These are phyloP conservation scores for Caryopteris hybrid DNA, from an alignment of 305 asterid genomes.

Conservation along the genomic window DNA sequence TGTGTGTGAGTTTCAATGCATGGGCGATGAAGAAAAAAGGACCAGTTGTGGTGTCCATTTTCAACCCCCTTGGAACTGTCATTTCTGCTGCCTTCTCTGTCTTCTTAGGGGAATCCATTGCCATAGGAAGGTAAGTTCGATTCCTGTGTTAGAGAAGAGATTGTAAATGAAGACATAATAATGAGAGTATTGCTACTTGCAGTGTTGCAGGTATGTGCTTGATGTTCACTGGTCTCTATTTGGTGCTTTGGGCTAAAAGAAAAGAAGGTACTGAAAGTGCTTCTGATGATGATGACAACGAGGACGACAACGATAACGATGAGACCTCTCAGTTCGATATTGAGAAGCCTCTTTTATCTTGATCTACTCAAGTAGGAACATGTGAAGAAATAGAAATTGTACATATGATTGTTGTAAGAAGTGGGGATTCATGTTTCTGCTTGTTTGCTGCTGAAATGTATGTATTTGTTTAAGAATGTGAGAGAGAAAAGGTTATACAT, in stretches of 20 bases:
- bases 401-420: too few species aligned
- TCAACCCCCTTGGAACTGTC: slow-evolving; percentile 76
- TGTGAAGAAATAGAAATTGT: too few species aligned
- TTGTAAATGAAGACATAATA: too few species aligned
- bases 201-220: slow-evolving; percentile 78
- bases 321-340: slow-evolving; percentile 42
- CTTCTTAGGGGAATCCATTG: slow-evolving; percentile 47
- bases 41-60: slow-evolving; percentile 79
- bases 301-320: not conserved
- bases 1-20: slow-evolving; percentile 62
- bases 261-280: slow-evolving; percentile 51
- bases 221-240: slow-evolving; percentile 79
- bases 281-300: not conserved
- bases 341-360: slow-evolving; percentile 77
- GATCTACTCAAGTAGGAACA: slow-evolving; percentile 1
- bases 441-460: too few species aligned
- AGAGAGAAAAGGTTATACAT: too few species aligned
- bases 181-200: not conserved
- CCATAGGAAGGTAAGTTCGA: slow-evolving; percentile 57
- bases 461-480: too few species aligned
- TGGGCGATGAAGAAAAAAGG: slow-evolving; percentile 98
- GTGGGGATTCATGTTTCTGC: too few species aligned
- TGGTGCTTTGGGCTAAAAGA: slow-evolving; percentile 85
- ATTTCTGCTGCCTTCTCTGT: slow-evolving; percentile 61
- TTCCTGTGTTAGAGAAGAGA: too few species aligned